Conservation (phyloP, 179 eudicot species). For the Silene coronaria region DNA sequence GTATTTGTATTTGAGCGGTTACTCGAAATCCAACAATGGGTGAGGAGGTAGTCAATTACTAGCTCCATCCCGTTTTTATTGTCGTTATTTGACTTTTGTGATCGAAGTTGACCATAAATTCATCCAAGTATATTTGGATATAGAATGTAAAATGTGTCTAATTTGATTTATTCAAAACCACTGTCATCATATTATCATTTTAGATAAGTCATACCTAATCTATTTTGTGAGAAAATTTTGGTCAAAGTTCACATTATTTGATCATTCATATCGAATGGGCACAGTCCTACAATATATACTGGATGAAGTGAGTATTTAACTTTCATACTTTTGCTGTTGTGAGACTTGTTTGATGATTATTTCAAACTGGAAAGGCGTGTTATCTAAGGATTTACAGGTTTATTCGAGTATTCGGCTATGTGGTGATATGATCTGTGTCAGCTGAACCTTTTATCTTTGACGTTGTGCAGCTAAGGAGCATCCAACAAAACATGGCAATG, state of each 20-base stretch:
- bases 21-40: conserved; percentile 3
- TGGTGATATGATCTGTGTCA: background rate
- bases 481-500: conserved; percentile 27
- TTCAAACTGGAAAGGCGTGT: background rate
- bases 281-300: no score
- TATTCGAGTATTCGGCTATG: background rate
- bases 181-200: background rate
- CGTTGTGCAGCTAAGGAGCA: conserved; percentile 19
- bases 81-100: background rate
- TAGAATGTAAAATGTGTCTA: background rate
- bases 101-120: background rate
- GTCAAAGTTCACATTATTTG: background rate
- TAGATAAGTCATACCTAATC: no score
- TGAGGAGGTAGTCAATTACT: background rate
- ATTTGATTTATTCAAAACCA: background rate
- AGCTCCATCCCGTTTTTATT: background rate
- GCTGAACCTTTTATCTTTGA: conserved; percentile 7
- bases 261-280: background rate
- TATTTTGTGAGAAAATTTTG: background rate
- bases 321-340: background rate
- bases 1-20: conserved; percentile 8
- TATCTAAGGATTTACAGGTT: background rate
- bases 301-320: background rate
- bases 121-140: no score
- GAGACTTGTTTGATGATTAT: background rate